Evolutionary conservation across 179 eudicot species (phyloP).

Genomic region (Patellifolia procumbens): DNA sequence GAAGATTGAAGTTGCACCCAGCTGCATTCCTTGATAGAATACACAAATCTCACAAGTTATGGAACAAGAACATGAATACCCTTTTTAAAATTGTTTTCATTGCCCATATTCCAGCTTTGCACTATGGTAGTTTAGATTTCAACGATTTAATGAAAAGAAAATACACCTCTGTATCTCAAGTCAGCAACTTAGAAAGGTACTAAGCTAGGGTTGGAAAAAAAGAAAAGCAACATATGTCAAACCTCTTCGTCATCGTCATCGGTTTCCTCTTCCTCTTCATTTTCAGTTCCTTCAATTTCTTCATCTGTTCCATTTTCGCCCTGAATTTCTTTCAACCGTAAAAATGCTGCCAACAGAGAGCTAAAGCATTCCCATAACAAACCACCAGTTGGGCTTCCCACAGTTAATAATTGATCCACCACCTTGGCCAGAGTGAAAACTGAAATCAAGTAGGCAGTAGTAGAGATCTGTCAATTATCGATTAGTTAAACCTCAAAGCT

Average conservation of each 20-base stretch:
- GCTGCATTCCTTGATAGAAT: not conserved
- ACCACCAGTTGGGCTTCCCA: slow-evolving; percentile 37
- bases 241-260: slow-evolving; percentile 62
- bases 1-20: not conserved
- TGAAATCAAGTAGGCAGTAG: slow-evolving; percentile 29
- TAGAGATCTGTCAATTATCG: not conserved
- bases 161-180: not conserved
- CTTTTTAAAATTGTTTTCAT: not conserved
- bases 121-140: not conserved
- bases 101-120: not conserved
- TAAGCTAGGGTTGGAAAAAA: not conserved
- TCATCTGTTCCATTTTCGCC: slow-evolving; percentile 44
- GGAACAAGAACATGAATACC: too few species aligned
- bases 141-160: not conserved
- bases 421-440: slow-evolving; percentile 58
- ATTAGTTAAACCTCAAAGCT: not conserved
- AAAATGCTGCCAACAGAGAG: slow-evolving; percentile 57
- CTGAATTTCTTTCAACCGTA: slow-evolving; percentile 54
- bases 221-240: slow-evolving; percentile 9
- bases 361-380: slow-evolving; percentile 51
- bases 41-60: not conserved
- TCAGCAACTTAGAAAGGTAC: not conserved
- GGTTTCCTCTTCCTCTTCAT: slow-evolving; percentile 52
- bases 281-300: slow-evolving; percentile 41
- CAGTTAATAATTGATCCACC: slow-evolving; percentile 52